Evolutionary conservation across 176 grass and related monocot species (phyloP).

Genomic region (Triticum turgidum): DNA sequence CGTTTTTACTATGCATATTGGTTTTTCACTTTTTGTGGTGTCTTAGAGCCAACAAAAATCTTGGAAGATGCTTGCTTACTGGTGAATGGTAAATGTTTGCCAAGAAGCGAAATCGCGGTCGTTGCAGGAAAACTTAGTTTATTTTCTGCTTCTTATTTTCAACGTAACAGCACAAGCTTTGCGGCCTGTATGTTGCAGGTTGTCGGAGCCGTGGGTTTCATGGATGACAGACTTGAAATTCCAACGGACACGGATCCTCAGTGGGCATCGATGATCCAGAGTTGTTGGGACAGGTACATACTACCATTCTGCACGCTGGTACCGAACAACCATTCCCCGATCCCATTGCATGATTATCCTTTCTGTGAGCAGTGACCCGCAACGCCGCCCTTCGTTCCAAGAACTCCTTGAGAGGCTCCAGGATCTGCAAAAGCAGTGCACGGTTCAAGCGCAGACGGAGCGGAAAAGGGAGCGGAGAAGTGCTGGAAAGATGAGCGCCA

Average conservation of each 20-base stretch:
- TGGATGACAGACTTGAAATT: slow-evolving; percentile 85
- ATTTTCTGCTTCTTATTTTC: not conserved
- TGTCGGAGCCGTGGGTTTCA: slow-evolving; percentile 85
- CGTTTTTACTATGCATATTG: not conserved
- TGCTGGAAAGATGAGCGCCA: slow-evolving; percentile 26
- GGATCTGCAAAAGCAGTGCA: slow-evolving; percentile 54
- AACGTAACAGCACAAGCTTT: not conserved
- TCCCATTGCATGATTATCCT: not conserved
- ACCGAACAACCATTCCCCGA: not conserved
- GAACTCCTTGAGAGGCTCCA: slow-evolving; percentile 66
- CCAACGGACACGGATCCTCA: slow-evolving; percentile 59
- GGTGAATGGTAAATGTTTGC: not conserved
- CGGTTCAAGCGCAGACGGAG: slow-evolving; percentile 44
- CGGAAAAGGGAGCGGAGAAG: slow-evolving; percentile 32
- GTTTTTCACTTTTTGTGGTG: not conserved
- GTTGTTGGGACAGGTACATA: slow-evolving; percentile 83
- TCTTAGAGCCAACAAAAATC: not conserved
- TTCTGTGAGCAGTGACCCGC: slow-evolving; percentile 59
- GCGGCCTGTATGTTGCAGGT: slow-evolving; percentile 41
- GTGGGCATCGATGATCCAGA: slow-evolving; percentile 76
- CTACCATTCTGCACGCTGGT: not conserved
- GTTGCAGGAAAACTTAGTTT: not conserved
- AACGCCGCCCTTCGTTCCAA: slow-evolving; percentile 61
- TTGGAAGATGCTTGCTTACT: not conserved
- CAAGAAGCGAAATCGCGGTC: not conserved